Conservation (phyloP, 2,329 filamentous ascomycete genomes). For the Fusarium marasasianum region DNA sequence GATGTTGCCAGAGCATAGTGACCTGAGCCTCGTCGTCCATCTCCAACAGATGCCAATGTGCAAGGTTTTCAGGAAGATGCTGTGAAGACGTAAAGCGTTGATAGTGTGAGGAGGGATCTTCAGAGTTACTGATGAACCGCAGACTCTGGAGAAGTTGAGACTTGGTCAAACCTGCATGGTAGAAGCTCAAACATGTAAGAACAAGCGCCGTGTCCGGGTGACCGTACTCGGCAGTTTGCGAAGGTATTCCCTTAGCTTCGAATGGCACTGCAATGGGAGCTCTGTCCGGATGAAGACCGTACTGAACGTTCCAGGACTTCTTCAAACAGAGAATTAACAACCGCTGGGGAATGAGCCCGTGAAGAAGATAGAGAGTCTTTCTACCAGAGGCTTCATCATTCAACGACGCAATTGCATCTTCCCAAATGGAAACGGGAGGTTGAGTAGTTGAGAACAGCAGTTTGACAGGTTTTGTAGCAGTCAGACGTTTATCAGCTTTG, state of each 20-base stretch:
- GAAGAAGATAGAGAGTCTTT: conserved; percentile 60
- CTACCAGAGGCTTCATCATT: conserved; percentile 48
- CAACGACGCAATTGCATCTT: conserved; percentile 30
- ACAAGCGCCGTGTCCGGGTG: conserved; percentile 74
- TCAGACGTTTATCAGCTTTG: neutral
- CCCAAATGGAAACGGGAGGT: neutral
- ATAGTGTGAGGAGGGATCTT: conserved; percentile 67
- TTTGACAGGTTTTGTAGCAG: neutral
- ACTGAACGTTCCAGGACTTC: conserved; percentile 74
- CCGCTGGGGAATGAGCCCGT: conserved; percentile 68
- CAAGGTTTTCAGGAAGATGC: conserved; percentile 56
- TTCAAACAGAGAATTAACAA: conserved; percentile 67
- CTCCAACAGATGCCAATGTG: conserved; percentile 67
- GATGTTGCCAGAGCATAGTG: conserved; percentile 57
- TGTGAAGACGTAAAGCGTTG: conserved; percentile 56
- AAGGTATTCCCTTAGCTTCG: conserved; percentile 71
- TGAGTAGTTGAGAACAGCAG: neutral
- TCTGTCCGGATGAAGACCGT: conserved; percentile 64
- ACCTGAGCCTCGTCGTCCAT: conserved; percentile 64
- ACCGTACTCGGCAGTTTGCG: conserved; percentile 70
- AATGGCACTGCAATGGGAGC: conserved; percentile 73
- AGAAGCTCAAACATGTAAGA: conserved; percentile 73
- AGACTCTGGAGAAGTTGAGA: conserved; percentile 61
- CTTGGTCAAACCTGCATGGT: conserved; percentile 66
- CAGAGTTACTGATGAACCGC: conserved; percentile 60